These are phyloP conservation scores for Lodderomyces pseudojiufengensis DNA, from an alignment of 1,139 yeast species.

Conservation along the genomic window DNA sequence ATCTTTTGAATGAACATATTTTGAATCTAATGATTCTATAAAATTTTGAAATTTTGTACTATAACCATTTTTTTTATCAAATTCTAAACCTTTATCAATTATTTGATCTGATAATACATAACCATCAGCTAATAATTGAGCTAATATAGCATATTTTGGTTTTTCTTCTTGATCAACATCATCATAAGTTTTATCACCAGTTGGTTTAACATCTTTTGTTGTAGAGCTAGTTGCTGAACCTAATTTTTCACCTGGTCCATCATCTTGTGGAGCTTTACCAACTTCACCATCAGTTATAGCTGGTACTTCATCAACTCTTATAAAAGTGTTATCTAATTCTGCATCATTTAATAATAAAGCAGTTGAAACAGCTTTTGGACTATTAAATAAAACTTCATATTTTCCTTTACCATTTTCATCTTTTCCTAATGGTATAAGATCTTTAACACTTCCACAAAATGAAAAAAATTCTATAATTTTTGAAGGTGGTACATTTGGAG, in stretches of 20 bases:
- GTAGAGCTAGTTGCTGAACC: conserved; percentile 22
- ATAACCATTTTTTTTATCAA: conserved; percentile 65
- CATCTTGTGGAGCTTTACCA: conserved; percentile 7
- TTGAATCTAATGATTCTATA: conserved; percentile 1
- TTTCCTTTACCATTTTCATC: conserved; percentile 20
- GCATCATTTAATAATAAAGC: conserved; percentile 73
- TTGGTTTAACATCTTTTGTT: conserved; percentile 1
- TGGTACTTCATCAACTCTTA: conserved; percentile 41
- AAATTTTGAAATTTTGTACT: conserved; percentile 26
- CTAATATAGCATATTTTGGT: conserved; percentile 73
- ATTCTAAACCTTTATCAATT: conserved; percentile 54
- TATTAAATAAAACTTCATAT: conserved; percentile 52
- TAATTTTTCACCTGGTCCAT: conserved; percentile 12
- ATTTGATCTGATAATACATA: conserved; percentile 63
- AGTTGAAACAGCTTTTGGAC: conserved; percentile 64
- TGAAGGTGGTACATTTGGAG: conserved; percentile 48
- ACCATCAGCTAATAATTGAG: conserved; percentile 72
- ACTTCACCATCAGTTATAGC: conserved; percentile 16
- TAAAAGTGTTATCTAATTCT: conserved; percentile 58
- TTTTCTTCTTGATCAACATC: conserved; percentile 74
- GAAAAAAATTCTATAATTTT: conserved; percentile 68
- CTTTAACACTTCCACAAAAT: conserved; percentile 66
- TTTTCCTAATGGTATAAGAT: conserved; percentile 8
- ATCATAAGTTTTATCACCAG: conserved; percentile 18
- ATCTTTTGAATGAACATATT: conserved; percentile 8